These are phyloP conservation scores for Suhomyces faveliae DNA, from an alignment of 805 yeast species.

Conservation along the genomic window DNA sequence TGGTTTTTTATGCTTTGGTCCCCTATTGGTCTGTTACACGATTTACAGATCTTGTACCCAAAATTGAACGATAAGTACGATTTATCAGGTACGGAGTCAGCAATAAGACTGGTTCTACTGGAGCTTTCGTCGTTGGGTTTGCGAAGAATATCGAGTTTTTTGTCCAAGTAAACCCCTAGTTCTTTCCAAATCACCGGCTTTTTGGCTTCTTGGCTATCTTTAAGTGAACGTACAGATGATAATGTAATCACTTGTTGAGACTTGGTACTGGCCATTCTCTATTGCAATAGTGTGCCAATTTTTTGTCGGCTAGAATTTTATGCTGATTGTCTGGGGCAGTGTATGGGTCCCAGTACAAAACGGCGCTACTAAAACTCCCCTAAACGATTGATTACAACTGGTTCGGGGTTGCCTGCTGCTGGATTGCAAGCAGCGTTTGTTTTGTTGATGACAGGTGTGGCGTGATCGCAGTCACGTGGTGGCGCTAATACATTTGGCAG, in stretches of 20 bases:
- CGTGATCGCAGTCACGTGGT: neutral
- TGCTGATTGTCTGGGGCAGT: neutral
- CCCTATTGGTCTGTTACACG: conserved; percentile 42
- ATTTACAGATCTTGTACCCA: conserved; percentile 38
- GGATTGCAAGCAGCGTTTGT: neutral
- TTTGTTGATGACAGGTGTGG: neutral
- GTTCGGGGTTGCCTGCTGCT: neutral
- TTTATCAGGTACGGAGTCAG: conserved; percentile 23
- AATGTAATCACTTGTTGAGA: conserved; percentile 26
- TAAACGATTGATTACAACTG: neutral
- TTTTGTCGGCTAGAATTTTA: neutral
- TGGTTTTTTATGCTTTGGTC: conserved; percentile 32
- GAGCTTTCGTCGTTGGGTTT: conserved; percentile 21
- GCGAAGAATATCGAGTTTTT: conserved; percentile 29
- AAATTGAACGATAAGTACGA: conserved; percentile 33
- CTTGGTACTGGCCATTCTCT: conserved; percentile 20
- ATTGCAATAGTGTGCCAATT: neutral
- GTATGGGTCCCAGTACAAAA: neutral
- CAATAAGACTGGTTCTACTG: conserved; percentile 20
- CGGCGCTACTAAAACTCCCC: neutral
- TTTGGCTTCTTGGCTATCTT: conserved; percentile 13
- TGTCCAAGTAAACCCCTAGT: conserved; percentile 42
- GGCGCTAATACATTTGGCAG: no score
- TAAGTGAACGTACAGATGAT: conserved; percentile 25
- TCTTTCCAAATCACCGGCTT: conserved; percentile 44